Evolutionary conservation across 2,329 filamentous ascomycete genomes (phyloP), one percentile per base, ranked within the genome.

Genomic region (Lasiodiplodia gonubiensis): DNA sequence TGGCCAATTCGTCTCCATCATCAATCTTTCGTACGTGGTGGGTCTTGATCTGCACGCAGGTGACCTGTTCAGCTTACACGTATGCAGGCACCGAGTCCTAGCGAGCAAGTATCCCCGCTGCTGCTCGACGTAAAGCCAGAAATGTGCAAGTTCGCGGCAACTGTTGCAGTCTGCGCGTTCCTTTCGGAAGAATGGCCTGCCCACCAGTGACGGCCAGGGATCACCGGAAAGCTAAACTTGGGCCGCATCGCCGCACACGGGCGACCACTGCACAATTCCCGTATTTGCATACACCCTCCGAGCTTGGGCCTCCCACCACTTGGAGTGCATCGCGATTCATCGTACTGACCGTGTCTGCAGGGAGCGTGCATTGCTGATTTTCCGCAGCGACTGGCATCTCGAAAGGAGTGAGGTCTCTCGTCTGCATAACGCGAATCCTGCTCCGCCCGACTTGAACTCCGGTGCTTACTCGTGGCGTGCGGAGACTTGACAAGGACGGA

Each of bases 41-140:
- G 42, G 39, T 49, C 25, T n/a, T 46, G 57, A 61, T 61, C 57
- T 61, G 27, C 57, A 27, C 4, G 25, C 57, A 61, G 57, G 35
- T 61, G 57, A 61, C 57, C 57, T 16, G 6, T 49, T n/a, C 27
- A 14, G 14, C 39, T 48, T 35, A 61, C 57, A 49, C 42, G 57
- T 61, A 33, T 48, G 39, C 57, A 61, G 57, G 57, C 39, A 61
- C 57, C 39, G 8, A 27, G 42, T 33, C 42, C 25, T 35, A 21
- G 35, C 39, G 33, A 61, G 42, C 57, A 61, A 49, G 10, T 35
- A 23, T 49, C 57, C 33, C 57, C 42, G 42, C 57, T 61, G 18
- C 57, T 61, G 57, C 57, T 25, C 35, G 57, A 61, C 42, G 35
- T 61, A 16, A 35, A 10, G 18, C 8, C 57, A 27, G 23, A 35